Conservation (phyloP, 345 rosid species). For the Excoecaria agallocha region DNA sequence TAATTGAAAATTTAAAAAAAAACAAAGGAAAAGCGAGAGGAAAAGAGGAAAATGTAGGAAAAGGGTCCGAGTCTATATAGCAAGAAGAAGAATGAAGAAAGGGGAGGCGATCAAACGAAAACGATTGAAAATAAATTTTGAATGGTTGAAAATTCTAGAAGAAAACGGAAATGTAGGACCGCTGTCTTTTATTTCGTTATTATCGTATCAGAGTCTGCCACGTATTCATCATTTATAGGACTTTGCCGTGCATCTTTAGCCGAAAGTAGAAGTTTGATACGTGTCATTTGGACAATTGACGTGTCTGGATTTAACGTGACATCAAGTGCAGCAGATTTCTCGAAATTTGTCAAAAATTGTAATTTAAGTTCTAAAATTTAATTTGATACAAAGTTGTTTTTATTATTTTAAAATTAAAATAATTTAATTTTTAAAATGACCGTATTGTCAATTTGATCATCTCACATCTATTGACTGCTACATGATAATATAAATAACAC, state of each 20-base stretch:
- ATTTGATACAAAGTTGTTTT: no score
- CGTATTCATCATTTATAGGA: not conserved
- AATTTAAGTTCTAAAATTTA: no score
- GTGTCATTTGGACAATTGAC: no score
- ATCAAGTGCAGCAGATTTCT: not conserved
- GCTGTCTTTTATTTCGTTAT: not conserved
- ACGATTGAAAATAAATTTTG: not conserved
- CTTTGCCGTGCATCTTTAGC: not conserved
- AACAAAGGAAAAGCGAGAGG: not conserved
- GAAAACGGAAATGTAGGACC: not conserved
- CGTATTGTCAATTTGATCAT: no score
- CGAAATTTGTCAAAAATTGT: no score
- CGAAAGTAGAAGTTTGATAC: not conserved
- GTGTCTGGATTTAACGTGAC: not conserved
- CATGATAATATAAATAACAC: no score
- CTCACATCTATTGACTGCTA: no score
- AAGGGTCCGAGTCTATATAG: not conserved
- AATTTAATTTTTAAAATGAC: no score
- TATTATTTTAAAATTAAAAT: no score
- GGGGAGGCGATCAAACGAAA: not conserved
- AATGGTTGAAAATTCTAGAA: not conserved
- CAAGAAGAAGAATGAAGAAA: not conserved
- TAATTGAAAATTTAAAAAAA: not conserved
- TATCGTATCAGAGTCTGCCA: no score
- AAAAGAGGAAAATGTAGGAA: not conserved